Conservation (phyloP, 176 grass and related monocot species). For the Triticum dicoccoides region DNA sequence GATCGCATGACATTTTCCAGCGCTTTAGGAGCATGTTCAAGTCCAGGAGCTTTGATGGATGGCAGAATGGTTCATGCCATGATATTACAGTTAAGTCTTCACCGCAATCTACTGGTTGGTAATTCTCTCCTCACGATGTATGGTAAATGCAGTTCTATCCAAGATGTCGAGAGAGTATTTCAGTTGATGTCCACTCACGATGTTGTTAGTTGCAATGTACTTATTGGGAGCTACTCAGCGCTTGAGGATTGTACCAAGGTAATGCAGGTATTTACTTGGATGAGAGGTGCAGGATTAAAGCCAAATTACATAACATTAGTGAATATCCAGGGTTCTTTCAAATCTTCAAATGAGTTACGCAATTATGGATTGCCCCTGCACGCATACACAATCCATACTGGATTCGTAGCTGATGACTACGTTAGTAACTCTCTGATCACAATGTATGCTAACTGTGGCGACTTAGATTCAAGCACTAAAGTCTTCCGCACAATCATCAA, state of each 20-base stretch:
- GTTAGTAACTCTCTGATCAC: slow-evolving; percentile 79
- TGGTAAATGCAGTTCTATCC: slow-evolving; percentile 57
- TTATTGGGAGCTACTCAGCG: slow-evolving; percentile 60
- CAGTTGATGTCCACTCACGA: slow-evolving; percentile 51
- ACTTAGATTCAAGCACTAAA: slow-evolving; percentile 61
- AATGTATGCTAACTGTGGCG: slow-evolving; percentile 82
- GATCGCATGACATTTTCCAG: slow-evolving; percentile 75
- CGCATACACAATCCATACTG: slow-evolving; percentile 55
- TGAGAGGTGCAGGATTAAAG: slow-evolving; percentile 49
- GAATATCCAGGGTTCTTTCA: slow-evolving; percentile 59
- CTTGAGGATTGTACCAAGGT: slow-evolving; percentile 39
- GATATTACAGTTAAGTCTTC: slow-evolving; percentile 44
- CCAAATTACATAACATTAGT: slow-evolving; percentile 81
- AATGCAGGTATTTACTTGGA: slow-evolving; percentile 59
- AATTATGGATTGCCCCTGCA: slow-evolving; percentile 63
- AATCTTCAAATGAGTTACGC: slow-evolving; percentile 35
- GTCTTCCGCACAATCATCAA: slow-evolving; percentile 53
- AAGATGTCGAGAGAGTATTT: slow-evolving; percentile 60
- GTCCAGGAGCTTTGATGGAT: slow-evolving; percentile 43
- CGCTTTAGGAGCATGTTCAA: slow-evolving; percentile 56
- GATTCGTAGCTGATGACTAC: slow-evolving; percentile 67
- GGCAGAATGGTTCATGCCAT: slow-evolving; percentile 77
- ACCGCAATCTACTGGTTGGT: slow-evolving; percentile 42
- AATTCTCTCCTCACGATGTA: slow-evolving; percentile 79
- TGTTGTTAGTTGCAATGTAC: slow-evolving; percentile 67